phyloP scores from a whole-genome alignment of 2,329 filamentous ascomycete species.

The Nothomitra cinnamomea region DNA sequence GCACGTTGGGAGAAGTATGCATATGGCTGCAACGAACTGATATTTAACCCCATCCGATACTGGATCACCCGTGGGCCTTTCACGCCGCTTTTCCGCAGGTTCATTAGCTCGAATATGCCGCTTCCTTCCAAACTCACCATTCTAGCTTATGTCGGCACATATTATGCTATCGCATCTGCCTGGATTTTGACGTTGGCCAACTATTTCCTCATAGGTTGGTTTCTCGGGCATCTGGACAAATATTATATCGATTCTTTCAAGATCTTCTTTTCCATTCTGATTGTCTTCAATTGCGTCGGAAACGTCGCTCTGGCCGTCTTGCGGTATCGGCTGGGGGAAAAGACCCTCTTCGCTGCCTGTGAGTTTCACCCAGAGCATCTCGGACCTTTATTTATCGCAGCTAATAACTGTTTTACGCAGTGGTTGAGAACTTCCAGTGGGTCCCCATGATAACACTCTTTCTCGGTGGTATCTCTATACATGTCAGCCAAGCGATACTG shows the following conservation, averaged over 20 bases:
- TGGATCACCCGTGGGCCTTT: slow-evolving; percentile 48
- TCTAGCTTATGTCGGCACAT: slow-evolving; percentile 52
- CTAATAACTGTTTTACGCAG: background rate
- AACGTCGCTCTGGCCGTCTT: slow-evolving; percentile 44
- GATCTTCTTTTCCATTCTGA: slow-evolving; percentile 43
- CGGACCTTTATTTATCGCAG: background rate
- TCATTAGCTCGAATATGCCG: slow-evolving; percentile 43
- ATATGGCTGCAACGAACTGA: slow-evolving; percentile 52
- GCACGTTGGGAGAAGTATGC: slow-evolving; percentile 59
- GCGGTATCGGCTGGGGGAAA: slow-evolving; percentile 42
- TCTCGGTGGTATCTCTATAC: slow-evolving; percentile 27
- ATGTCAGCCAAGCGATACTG: slow-evolving; percentile 25
- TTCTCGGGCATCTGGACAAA: slow-evolving; percentile 46
- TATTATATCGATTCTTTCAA: slow-evolving; percentile 52
- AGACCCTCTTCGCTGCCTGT: slow-evolving; percentile 29
- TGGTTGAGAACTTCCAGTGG: slow-evolving; percentile 41
- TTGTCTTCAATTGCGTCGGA: slow-evolving; percentile 46
- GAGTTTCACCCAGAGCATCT: slow-evolving; percentile 11
- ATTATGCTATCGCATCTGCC: slow-evolving; percentile 52
- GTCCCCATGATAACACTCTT: slow-evolving; percentile 25
- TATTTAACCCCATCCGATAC: slow-evolving; percentile 48
- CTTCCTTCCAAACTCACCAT: slow-evolving; percentile 54
- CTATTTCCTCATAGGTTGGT: slow-evolving; percentile 58
- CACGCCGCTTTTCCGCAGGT: slow-evolving; percentile 44
- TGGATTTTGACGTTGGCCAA: slow-evolving; percentile 51